Conservation (phyloP, 1,284 basidiomycete genomes). For the Neolentinus lepideus region DNA sequence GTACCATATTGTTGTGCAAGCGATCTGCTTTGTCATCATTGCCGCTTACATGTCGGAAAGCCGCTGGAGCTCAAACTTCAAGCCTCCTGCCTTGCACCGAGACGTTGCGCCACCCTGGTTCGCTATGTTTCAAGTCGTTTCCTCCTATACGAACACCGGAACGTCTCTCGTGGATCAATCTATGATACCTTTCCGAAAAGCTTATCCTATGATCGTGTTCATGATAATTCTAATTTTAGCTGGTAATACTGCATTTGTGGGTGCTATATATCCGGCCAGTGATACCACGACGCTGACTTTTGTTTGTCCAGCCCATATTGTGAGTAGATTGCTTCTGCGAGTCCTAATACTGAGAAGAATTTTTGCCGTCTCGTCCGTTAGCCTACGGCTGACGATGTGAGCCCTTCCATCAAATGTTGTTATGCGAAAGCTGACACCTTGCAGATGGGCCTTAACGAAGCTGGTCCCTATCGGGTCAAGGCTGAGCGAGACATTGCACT, state of each 20-base stretch:
- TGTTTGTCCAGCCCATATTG: slow-evolving; percentile 59
- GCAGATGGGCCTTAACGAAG: slow-evolving; percentile 43
- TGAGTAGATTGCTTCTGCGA: slow-evolving; percentile 31
- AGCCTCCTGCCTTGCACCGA: slow-evolving; percentile 41
- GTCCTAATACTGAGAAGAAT: too few relatives aligned
- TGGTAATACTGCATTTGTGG: slow-evolving; percentile 88
- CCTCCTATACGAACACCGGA: slow-evolving; percentile 88
- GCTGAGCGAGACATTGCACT: slow-evolving; percentile 57
- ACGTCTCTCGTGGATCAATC: slow-evolving; percentile 85
- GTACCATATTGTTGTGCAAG: slow-evolving; percentile 62
- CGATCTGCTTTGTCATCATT: slow-evolving; percentile 58
- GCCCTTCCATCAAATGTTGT: not conserved
- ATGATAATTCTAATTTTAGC: slow-evolving; percentile 74
- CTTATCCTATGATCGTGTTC: slow-evolving; percentile 74
- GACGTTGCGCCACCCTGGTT: slow-evolving; percentile 64
- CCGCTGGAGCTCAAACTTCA: slow-evolving; percentile 44
- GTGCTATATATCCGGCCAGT: slow-evolving; percentile 23
- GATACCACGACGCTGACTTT: slow-evolving; percentile 4
- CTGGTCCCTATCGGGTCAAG: slow-evolving; percentile 39
- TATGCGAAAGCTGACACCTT: not conserved
- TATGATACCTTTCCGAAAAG: slow-evolving; percentile 83
- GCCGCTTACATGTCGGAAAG: slow-evolving; percentile 59
- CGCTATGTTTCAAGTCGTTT: slow-evolving; percentile 79
- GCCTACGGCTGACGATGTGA: slow-evolving; percentile 12
- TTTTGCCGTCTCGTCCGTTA: not conserved